Base-by-base conservation (phyloP, 192 early-diverging fungal genomes). In the Umbelopsis vinacea region DNA sequence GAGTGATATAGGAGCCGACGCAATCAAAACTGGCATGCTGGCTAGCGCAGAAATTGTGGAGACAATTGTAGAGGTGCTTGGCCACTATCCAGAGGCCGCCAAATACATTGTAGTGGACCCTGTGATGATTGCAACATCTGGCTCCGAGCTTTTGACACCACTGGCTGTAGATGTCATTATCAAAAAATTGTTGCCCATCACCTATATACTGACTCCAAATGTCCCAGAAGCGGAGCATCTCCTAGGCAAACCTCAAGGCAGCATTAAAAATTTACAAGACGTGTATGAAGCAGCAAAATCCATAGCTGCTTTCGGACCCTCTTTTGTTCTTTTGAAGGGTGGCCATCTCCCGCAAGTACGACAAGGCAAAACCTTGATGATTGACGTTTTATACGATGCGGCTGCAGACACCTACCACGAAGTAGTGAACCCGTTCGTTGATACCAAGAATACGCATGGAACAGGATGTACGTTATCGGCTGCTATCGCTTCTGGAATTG, bases 401-500 rank as follows among this genome's bases (percentile, higher is more conserved):
- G 74, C 67, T 0, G 76, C 83, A 10, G 53, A 71, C 11, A 72
- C 66, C 23, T 79, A 89, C 46, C 71, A 73, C 6, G 79, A 86
- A 35, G 76, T 91, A 35, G 71, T 71, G 47, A 88, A 89, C 40
- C 80, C 78, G 6, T 91, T 83, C 71, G 71, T 93, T n/a, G 72
- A 83, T 17, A 90, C 92, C 6, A 81, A 71, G 37, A 91, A 90
- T 76, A 93, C 92, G 0, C 95, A 96, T 79, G 95, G 95, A 0
- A 96, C 95, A 0, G 95, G 95, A 54, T 96, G 95, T 71, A 96
- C 95, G 6, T 76, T 95, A 48, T 90, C 91, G 33, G 85, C 95
- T 10, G 95, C 95, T 2, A 92, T 96, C 71, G 86, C 92, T 19
- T 87, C 91, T 8, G 72, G 86, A 47, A 75, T 96, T 23, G 90